Evolutionary conservation across 2,329 filamentous ascomycete genomes (phyloP).

Genomic region (Podosphaera leucotricha): DNA sequence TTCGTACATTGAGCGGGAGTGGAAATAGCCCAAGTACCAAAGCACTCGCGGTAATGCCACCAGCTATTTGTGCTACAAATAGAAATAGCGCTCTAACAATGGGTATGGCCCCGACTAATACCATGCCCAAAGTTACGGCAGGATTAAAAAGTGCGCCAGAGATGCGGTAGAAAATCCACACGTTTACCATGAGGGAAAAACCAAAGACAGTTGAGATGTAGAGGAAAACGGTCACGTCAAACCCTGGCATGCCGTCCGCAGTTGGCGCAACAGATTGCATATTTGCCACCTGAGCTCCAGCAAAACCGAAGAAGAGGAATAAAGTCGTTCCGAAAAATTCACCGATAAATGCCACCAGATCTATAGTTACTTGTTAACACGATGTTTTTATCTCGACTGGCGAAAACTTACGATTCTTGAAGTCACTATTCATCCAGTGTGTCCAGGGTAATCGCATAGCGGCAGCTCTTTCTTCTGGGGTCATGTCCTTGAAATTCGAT

Average conservation of each 20-base stretch:
- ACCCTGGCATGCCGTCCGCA: conserved; percentile 17
- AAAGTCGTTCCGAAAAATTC: conserved; percentile 17
- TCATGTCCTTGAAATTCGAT: conserved; percentile 19
- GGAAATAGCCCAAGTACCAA: conserved; percentile 19
- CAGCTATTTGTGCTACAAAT: conserved; percentile 16
- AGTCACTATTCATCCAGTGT: conserved; percentile 23
- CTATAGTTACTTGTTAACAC: conserved; percentile 2
- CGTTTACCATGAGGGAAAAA: conserved; percentile 24
- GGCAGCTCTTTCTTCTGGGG: conserved; percentile 19
- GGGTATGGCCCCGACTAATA: conserved; percentile 16
- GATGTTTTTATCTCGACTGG: not conserved
- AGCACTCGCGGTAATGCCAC: conserved; percentile 18
- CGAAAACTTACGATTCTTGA: conserved; percentile 19
- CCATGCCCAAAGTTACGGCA: conserved; percentile 19
- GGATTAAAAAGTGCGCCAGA: conserved; percentile 29
- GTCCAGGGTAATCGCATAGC: conserved; percentile 22
- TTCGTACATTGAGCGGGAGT: conserved; percentile 17
- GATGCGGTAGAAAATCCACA: conserved; percentile 30
- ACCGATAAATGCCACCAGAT: conserved; percentile 12
- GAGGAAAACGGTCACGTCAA: conserved; percentile 20
- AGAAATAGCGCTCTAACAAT: conserved; percentile 14
- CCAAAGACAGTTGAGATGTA: conserved; percentile 16
- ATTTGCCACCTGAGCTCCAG: conserved; percentile 13
- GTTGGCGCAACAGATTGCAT: conserved; percentile 9
- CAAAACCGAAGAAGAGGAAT: conserved; percentile 17